Evolutionary conservation across 1,139 yeast species (phyloP).

Genomic region (Candida sanyaensis): DNA sequence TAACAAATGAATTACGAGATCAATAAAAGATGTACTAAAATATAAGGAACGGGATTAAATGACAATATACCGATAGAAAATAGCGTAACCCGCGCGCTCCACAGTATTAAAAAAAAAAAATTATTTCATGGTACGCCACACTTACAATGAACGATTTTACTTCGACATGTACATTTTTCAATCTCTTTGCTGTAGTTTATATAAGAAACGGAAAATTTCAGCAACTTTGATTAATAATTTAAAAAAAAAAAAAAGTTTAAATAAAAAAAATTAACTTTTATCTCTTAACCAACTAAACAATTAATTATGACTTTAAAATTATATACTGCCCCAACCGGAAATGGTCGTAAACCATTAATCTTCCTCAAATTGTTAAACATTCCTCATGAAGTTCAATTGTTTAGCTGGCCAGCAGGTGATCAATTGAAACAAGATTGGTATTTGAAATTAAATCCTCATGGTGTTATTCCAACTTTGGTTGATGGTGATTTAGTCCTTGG

Average conservation of each 20-base stretch:
- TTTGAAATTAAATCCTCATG: conserved; percentile 15
- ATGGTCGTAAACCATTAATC: conserved; percentile 20
- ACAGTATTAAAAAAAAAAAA: too few relatives aligned
- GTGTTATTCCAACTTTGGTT: conserved; percentile 14
- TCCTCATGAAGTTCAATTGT: conserved; percentile 11
- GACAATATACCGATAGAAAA: too few relatives aligned
- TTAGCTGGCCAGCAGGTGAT: conserved; percentile 15
- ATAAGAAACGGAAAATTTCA: too few relatives aligned
- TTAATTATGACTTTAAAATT: conserved; percentile 8
- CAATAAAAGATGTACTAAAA: too few relatives aligned
- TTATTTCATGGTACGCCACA: too few relatives aligned
- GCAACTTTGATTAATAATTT: too few relatives aligned
- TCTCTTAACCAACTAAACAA: neutral
- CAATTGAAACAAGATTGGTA: conserved; percentile 15
- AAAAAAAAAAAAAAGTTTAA: too few relatives aligned
- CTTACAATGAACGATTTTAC: too few relatives aligned
- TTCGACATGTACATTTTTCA: too few relatives aligned
- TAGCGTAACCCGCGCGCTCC: too few relatives aligned
- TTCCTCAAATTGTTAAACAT: conserved; percentile 16
- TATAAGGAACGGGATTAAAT: too few relatives aligned
- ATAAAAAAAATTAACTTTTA: neutral
- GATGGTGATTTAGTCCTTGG: conserved; percentile 9
- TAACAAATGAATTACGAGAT: neutral
- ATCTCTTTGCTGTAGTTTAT: too few relatives aligned
- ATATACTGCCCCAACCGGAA: conserved; percentile 21